These are phyloP conservation scores for Globisporangium apiculatum DNA, from an alignment of 352 stramenopile genomes.

Conservation along the genomic window DNA sequence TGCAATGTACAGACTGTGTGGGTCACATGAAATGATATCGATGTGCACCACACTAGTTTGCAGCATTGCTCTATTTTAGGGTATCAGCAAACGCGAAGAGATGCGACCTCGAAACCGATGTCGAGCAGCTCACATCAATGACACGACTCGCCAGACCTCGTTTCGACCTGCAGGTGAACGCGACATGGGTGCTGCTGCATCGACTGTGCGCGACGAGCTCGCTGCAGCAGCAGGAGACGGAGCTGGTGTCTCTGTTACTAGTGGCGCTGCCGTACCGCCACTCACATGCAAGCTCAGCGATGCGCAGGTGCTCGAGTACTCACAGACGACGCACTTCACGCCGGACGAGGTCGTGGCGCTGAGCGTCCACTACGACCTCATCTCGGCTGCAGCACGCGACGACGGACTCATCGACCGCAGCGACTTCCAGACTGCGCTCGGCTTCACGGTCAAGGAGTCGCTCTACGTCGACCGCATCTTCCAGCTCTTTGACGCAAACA, in stretches of 20 bases:
- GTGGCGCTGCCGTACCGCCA: not conserved
- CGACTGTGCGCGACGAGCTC: constrained; percentile 46
- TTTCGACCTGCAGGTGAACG: too few relatives aligned
- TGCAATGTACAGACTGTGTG: too few relatives aligned
- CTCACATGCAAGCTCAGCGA: constrained; percentile 51
- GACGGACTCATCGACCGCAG: constrained; percentile 70
- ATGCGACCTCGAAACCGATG: not conserved
- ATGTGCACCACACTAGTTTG: too few relatives aligned
- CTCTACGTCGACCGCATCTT: constrained; percentile 81
- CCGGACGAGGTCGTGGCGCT: constrained; percentile 52
- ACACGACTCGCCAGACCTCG: too few relatives aligned
- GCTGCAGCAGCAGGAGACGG: not conserved
- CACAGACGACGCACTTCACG: constrained; percentile 42
- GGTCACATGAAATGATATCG: too few relatives aligned
- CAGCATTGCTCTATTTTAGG: too few relatives aligned
- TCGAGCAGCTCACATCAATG: not conserved
- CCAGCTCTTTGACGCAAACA: constrained; percentile 72
- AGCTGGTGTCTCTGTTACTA: not conserved
- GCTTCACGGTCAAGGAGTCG: constrained; percentile 75
- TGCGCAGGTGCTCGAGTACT: constrained; percentile 37
- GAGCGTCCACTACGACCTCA: constrained; percentile 57
- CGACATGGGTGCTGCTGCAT: constrained; percentile 55
- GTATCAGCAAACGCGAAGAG: too few relatives aligned
- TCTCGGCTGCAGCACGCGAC: constrained; percentile 52
- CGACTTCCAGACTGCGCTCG: constrained; percentile 73